Evolutionary conservation across 495 filamentous ascomycete species (phyloP).

Genomic region (Letharia columbiana): DNA sequence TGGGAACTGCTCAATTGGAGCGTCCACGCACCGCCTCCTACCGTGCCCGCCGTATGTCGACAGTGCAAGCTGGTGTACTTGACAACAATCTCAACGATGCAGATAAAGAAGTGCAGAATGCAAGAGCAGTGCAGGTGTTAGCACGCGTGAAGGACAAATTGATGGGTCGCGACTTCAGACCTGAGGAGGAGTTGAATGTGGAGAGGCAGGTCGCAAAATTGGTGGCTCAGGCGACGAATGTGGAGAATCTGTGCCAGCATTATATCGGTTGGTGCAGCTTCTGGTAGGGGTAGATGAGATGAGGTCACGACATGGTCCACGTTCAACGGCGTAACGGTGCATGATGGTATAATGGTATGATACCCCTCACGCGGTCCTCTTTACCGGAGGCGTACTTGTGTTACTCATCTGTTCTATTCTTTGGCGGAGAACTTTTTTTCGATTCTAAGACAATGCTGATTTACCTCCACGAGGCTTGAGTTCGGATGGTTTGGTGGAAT

Average conservation of each 20-base stretch:
- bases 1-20: slow-evolving; percentile 45
- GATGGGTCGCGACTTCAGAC: slow-evolving; percentile 60
- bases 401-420: background rate
- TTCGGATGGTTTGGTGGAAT: background rate
- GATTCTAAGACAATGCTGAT: background rate
- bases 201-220: slow-evolving; percentile 87
- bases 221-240: slow-evolving; percentile 85
- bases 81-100: slow-evolving; percentile 31
- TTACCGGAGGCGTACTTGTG: background rate
- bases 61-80: slow-evolving; percentile 15
- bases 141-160: slow-evolving; percentile 90
- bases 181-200: slow-evolving; percentile 69
- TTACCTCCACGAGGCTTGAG: background rate
- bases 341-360: slow-evolving; percentile 3
- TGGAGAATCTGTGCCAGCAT: slow-evolving; percentile 97
- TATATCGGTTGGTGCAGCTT: slow-evolving; percentile 58
- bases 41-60: slow-evolving; percentile 27
- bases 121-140: slow-evolving; percentile 83
- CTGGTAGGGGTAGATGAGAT: slow-evolving; percentile 14
- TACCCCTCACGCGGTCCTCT: background rate
- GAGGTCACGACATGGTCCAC: background rate
- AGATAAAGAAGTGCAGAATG: slow-evolving; percentile 77
- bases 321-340: background rate
- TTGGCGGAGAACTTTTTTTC: background rate
- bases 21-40: slow-evolving; percentile 34